phyloP scores from a whole-genome alignment of 2,329 filamentous ascomycete species.

The Alternaria sp. region DNA sequence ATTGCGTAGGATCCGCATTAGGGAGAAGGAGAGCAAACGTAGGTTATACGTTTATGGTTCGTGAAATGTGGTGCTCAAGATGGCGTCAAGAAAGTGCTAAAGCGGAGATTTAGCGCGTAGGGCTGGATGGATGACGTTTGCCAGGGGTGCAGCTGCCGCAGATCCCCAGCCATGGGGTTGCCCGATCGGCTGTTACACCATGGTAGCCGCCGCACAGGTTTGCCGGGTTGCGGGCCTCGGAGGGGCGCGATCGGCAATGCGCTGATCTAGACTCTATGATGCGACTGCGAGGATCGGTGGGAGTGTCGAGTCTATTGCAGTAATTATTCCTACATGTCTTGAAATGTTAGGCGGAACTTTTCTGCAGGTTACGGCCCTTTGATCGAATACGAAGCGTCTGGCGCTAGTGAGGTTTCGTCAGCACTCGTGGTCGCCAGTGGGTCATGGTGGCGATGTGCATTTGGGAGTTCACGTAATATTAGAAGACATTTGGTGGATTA shows the following conservation, averaged over 20 bases:
- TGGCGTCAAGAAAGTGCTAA: conserved; percentile 15
- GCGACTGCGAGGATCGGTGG: neutral
- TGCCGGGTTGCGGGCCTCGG: conserved; percentile 3
- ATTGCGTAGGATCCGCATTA: conserved; percentile 13
- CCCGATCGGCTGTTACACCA: conserved; percentile 12
- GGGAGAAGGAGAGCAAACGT: neutral
- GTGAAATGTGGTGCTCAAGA: conserved; percentile 16
- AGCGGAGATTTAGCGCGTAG: conserved; percentile 16
- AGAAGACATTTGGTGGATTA: neutral
- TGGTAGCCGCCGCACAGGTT: conserved; percentile 7
- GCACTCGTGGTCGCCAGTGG: neutral
- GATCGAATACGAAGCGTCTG: neutral
- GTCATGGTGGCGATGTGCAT: neutral
- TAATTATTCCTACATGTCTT: neutral
- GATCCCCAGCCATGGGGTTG: conserved; percentile 5
- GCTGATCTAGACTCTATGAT: conserved; percentile 4
- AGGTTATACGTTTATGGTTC: neutral
- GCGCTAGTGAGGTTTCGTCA: neutral
- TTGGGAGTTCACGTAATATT: neutral
- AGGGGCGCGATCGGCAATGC: conserved; percentile 9
- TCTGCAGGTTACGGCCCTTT: neutral
- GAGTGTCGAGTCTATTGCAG: neutral
- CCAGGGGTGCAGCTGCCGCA: conserved; percentile 19
- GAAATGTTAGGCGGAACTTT: neutral
- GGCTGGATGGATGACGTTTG: conserved; percentile 24